Evolutionary conservation across 257 asterid species (phyloP).

Genomic region (Galeopsis tetrahit): DNA sequence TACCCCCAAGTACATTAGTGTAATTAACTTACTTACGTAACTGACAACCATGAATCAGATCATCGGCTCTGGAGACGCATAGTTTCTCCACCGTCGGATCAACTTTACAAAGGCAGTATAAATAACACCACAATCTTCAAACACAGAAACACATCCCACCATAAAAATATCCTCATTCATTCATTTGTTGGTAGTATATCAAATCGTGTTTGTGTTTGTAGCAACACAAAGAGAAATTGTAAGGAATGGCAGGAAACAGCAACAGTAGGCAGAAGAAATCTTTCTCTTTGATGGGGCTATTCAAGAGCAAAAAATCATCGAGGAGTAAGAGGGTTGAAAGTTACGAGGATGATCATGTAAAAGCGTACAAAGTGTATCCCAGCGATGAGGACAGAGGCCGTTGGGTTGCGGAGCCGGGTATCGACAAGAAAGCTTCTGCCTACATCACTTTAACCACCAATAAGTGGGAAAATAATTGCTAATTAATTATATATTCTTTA

Average conservation of each 20-base stretch:
- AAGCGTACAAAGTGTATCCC: constrained; percentile 75
- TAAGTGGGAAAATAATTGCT: constrained; percentile 55
- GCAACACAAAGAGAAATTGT: background rate
- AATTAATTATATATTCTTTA: background rate
- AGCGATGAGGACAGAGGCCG: constrained; percentile 82
- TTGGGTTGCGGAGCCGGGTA: constrained; percentile 87
- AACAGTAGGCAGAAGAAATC: constrained; percentile 50
- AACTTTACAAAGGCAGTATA: constrained; percentile 40
- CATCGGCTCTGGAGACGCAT: constrained; percentile 30
- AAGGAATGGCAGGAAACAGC: constrained; percentile 49
- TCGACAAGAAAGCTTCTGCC: constrained; percentile 65
- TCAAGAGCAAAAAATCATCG: constrained; percentile 32
- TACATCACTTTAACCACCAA: constrained; percentile 56
- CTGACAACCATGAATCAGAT: constrained; percentile 4
- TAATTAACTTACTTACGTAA: too few species aligned
- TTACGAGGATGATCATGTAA: constrained; percentile 48
- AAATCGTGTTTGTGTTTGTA: background rate
- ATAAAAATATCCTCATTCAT: background rate
- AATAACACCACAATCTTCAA: constrained; percentile 38
- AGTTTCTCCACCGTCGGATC: constrained; percentile 48
- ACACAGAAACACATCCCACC: constrained; percentile 16
- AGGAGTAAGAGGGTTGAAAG: constrained; percentile 39
- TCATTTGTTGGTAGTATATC: too few species aligned
- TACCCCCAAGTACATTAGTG: too few species aligned
- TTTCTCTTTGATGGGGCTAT: constrained; percentile 50